These are phyloP conservation scores for Pythium angustatum DNA, from an alignment of 352 stramenopile species.

Conservation along the genomic window DNA sequence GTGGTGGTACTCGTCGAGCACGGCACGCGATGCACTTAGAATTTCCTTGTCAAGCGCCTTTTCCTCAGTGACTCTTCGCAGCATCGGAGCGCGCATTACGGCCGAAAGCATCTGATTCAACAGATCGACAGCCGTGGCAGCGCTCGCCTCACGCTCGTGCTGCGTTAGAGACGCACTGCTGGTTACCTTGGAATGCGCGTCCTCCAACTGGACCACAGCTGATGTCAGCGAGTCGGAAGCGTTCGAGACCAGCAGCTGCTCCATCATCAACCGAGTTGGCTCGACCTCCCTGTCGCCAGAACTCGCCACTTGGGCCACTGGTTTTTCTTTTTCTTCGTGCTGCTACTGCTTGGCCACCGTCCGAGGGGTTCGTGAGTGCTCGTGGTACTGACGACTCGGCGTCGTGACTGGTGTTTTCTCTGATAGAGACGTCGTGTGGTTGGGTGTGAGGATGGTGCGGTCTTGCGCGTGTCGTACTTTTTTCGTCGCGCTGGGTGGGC, in stretches of 20 bases:
- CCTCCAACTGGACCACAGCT: slow-evolving; percentile 1
- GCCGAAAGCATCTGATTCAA: neutral
- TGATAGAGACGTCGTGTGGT: too few species aligned
- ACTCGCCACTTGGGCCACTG: too few species aligned
- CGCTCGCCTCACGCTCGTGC: slow-evolving; percentile 4
- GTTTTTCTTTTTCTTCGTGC: slow-evolving; percentile 1
- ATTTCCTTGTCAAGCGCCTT: neutral
- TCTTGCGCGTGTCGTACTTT: too few species aligned
- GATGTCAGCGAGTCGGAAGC: neutral
- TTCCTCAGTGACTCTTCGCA: neutral
- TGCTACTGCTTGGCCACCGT: too few species aligned
- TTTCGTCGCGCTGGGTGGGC: neutral
- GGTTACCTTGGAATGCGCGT: neutral
- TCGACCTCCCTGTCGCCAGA: too few species aligned
- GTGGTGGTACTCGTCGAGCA: neutral
- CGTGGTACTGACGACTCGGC: too few species aligned
- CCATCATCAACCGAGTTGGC: too few species aligned
- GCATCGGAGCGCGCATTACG: neutral
- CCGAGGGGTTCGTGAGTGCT: too few species aligned
- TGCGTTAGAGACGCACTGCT: neutral
- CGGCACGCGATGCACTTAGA: neutral
- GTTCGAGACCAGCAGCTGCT: slow-evolving; percentile 2
- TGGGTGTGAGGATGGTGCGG: too few species aligned
- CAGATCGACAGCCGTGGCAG: neutral
- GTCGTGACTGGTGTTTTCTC: too few species aligned